Conservation (phyloP, 139 green algal species). For the Volvox reticuliferus region DNA sequence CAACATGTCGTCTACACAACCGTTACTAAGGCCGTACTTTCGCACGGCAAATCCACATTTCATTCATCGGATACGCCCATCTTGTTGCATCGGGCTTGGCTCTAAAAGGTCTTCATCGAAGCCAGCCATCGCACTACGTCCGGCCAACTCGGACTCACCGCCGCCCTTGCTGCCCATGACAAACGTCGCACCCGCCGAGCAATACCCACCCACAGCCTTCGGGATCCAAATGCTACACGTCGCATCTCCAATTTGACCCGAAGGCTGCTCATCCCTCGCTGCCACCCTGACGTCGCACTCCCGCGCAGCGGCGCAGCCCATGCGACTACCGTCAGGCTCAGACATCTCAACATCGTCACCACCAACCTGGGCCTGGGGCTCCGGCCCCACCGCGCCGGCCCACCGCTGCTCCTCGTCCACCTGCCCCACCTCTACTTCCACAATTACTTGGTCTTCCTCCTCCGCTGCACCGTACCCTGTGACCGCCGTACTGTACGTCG, state of each 20-base stretch:
- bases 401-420: not conserved
- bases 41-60: not conserved
- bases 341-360: not conserved
- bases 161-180: not conserved
- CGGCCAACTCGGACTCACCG: not conserved
- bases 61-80: not conserved
- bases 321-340: not conserved
- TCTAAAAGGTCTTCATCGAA: slow-evolving; percentile 4
- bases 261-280: not conserved
- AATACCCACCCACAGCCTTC: not conserved
- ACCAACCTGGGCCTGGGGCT: no score
- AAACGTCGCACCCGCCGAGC: not conserved
- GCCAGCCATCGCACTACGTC: not conserved
- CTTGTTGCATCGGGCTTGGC: not conserved
- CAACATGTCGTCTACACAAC: not conserved
- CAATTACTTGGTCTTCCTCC: not conserved
- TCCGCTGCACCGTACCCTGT: not conserved
- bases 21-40: slow-evolving; percentile 30
- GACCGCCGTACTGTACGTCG: not conserved
- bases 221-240: not conserved
- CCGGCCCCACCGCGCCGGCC: not conserved
- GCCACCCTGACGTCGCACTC: not conserved
- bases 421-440: not conserved
- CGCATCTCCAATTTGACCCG: not conserved
- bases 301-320: not conserved